These are phyloP conservation scores for Selenicereus undatus DNA, from an alignment of 148 eudicot species.

Conservation along the genomic window DNA sequence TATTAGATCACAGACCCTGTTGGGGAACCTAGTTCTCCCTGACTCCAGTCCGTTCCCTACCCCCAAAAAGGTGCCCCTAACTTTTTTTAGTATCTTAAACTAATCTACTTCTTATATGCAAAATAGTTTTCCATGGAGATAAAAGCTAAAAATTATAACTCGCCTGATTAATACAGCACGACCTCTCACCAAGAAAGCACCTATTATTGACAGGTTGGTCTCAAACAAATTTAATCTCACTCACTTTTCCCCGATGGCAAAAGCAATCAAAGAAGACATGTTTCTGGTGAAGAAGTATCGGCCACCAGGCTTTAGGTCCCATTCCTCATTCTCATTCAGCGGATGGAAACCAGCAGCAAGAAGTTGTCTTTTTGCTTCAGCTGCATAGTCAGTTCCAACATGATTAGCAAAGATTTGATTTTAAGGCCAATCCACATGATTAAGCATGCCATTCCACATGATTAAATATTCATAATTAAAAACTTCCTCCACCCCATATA, in stretches of 20 bases:
- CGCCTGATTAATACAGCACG: neutral
- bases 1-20: neutral
- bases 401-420: conserved; percentile 7
- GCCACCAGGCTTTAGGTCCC: conserved; percentile 96
- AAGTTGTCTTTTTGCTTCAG: conserved; percentile 89
- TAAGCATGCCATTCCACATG: neutral
- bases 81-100: neutral
- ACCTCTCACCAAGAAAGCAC: neutral
- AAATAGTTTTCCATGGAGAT: neutral
- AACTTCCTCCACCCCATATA: neutral
- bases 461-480: neutral
- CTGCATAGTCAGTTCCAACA: conserved; percentile 33
- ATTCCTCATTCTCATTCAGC: conserved; percentile 80
- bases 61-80: neutral
- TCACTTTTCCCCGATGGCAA: conserved; percentile 91
- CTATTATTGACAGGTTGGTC: neutral
- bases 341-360: conserved; percentile 83
- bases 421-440: neutral
- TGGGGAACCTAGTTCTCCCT: neutral
- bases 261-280: conserved; percentile 97
- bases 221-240: conserved; percentile 21
- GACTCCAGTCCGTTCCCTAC: neutral
- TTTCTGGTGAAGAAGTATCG: conserved; percentile 92
- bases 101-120: neutral
- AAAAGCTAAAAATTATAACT: neutral